Percentiles rank a stretch among this genome's conserved stretches.
phyloP scores from a whole-genome alignment of 306 rosid species.

The Sophora flavescens region DNA sequence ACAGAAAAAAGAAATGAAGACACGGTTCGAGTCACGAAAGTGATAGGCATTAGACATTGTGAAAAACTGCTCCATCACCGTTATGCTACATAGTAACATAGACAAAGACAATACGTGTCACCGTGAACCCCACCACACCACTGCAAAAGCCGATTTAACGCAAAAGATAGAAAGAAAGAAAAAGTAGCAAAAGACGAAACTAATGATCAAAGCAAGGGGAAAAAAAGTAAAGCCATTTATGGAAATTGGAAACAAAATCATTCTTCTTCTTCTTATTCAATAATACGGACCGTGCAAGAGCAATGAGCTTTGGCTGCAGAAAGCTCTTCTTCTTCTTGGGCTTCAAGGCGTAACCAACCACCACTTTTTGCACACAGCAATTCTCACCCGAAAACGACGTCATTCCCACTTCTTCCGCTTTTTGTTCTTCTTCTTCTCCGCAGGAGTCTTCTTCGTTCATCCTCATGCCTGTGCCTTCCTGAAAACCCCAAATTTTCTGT shows the following conservation, averaged over 20 bases:
- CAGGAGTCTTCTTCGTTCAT: slow-evolving; percentile 46
- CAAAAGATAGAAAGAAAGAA: not conserved
- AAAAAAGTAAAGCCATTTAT: no score
- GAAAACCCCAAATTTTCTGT: slow-evolving; percentile 30
- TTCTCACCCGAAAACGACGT: slow-evolving; percentile 5
- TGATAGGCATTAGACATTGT: not conserved
- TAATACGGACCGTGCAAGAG: slow-evolving; percentile 50
- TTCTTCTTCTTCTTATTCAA: not conserved
- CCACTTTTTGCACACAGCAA: slow-evolving; percentile 38
- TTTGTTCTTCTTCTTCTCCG: slow-evolving; percentile 37
- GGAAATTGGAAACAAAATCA: slow-evolving; percentile 16
- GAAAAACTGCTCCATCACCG: not conserved
- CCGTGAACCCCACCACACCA: slow-evolving; percentile 28
- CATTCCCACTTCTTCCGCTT: slow-evolving; percentile 28
- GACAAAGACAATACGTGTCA: slow-evolving; percentile 40
- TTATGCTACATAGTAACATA: not conserved
- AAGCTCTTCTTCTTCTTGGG: slow-evolving; percentile 61
- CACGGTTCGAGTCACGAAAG: not conserved
- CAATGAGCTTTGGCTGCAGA: slow-evolving; percentile 51
- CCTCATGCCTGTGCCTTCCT: slow-evolving; percentile 45
- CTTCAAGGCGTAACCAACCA: slow-evolving; percentile 64
- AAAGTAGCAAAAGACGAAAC: not conserved
- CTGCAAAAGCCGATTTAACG: slow-evolving; percentile 41
- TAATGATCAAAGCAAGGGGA: no score
- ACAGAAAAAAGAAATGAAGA: not conserved